Evolutionary conservation across 2,329 filamentous ascomycete genomes (phyloP).

Genomic region (Ascochyta fabae): DNA sequence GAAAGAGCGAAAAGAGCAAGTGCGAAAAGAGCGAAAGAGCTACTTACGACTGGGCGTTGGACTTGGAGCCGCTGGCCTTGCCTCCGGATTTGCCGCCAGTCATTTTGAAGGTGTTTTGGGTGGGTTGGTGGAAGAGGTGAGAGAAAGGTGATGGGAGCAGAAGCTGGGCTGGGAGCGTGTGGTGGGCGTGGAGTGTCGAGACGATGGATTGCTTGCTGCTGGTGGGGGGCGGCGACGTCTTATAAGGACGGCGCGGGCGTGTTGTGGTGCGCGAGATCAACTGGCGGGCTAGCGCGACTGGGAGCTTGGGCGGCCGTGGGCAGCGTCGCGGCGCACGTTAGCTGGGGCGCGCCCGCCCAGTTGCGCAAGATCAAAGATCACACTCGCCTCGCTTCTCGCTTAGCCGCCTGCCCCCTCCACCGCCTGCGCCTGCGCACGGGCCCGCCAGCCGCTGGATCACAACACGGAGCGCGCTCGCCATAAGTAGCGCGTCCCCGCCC

Average conservation of each 20-base stretch:
- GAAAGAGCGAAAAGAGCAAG: constrained; percentile 41
- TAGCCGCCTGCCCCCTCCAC: constrained; percentile 20
- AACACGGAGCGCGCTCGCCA: constrained; percentile 50
- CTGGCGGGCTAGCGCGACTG: constrained; percentile 40
- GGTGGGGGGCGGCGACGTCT: constrained; percentile 47
- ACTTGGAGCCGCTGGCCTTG: constrained; percentile 98
- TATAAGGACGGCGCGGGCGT: constrained; percentile 50
- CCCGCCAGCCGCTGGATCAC: constrained; percentile 46
- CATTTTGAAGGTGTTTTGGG: constrained; percentile 77
- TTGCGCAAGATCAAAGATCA: constrained; percentile 41
- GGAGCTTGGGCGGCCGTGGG: constrained; percentile 21
- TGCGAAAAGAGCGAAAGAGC: constrained; percentile 39
- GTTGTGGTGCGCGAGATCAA: constrained; percentile 52
- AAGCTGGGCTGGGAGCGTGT: constrained; percentile 32
- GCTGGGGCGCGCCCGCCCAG: constrained; percentile 19
- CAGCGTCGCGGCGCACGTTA: constrained; percentile 21
- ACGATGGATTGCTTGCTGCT: constrained; percentile 51
- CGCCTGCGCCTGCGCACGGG: constrained; percentile 30
- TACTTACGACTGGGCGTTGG: constrained; percentile 93
- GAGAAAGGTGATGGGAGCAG: constrained; percentile 20
- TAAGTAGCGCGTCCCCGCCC: constrained; percentile 53
- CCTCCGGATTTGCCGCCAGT: constrained; percentile 99
- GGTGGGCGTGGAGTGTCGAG: constrained; percentile 43
- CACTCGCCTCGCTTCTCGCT: constrained; percentile 24
- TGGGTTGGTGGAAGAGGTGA: constrained; percentile 39